Conservation (phyloP, 1,139 yeast genomes). For the Taiozyma onychis region DNA sequence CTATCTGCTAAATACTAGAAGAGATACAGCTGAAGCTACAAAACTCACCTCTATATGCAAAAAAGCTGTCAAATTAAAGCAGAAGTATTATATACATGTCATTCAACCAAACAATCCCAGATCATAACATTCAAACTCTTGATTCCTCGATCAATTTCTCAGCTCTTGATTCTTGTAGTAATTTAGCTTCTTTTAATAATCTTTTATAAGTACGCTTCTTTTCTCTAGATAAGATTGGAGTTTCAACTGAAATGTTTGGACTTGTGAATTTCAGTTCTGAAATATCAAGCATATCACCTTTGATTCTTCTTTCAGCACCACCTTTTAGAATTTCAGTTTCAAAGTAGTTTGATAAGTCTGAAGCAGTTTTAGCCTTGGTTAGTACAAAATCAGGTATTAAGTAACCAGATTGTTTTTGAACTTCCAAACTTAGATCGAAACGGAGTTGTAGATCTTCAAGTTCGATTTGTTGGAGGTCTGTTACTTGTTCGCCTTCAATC, state of each 20-base stretch:
- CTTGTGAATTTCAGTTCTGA: constrained; percentile 41
- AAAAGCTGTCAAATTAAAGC: not conserved
- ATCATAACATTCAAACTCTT: constrained; percentile 12
- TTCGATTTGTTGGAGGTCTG: constrained; percentile 15
- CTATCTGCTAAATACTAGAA: too few species aligned
- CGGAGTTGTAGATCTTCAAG: constrained; percentile 49
- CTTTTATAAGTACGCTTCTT: constrained; percentile 37
- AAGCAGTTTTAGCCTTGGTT: constrained; percentile 43
- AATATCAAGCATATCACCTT: constrained; percentile 70
- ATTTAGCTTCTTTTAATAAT: constrained; percentile 37
- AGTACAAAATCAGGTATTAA: constrained; percentile 61
- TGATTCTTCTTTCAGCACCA: constrained; percentile 48
- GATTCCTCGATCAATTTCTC: constrained; percentile 32
- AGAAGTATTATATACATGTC: not conserved
- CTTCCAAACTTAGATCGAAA: constrained; percentile 49
- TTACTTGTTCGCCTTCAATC: constrained; percentile 7
- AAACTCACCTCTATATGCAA: not conserved
- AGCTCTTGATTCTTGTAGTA: constrained; percentile 32
- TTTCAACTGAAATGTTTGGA: constrained; percentile 43
- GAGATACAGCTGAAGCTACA: too few species aligned
- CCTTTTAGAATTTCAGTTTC: constrained; percentile 39
- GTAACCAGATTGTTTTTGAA: constrained; percentile 58
- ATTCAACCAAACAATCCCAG: not conserved
- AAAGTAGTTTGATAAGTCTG: constrained; percentile 41
- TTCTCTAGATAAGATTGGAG: constrained; percentile 33